These are phyloP conservation scores for Naegleria gruberi DNA, from an alignment of 208 protist genomes.

Conservation along the genomic window DNA sequence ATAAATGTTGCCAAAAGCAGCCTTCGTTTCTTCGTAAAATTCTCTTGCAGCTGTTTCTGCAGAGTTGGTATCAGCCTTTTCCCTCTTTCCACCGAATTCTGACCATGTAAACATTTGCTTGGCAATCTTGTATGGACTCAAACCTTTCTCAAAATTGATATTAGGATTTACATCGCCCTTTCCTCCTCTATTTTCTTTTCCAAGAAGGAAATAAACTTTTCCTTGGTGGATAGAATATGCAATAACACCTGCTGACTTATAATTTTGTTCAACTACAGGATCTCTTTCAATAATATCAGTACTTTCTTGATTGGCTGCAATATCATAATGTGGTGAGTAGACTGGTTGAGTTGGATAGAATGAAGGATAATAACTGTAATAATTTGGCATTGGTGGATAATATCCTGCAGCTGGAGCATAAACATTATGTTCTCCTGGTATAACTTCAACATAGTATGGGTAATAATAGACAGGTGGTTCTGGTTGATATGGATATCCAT, in stretches of 20 bases:
- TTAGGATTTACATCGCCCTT: neutral
- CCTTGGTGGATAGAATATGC: neutral
- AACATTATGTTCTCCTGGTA: no score
- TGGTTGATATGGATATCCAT: neutral
- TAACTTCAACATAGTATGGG: neutral
- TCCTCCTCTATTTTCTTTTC: constrained; percentile 15
- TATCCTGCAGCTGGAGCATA: no score
- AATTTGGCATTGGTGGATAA: no score
- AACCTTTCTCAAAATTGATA: neutral
- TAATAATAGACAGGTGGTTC: neutral
- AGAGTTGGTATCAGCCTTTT: neutral
- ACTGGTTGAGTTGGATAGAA: no score
- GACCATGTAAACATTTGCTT: neutral
- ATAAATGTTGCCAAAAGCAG: neutral
- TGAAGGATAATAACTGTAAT: no score
- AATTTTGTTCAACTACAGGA: neutral
- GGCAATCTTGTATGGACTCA: neutral
- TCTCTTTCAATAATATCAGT: no score
- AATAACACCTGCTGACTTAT: neutral
- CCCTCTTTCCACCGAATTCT: constrained; percentile 14
- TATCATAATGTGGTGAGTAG: no score
- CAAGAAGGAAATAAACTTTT: neutral
- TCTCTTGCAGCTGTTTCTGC: neutral
- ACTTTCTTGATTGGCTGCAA: no score
- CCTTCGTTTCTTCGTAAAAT: neutral